Evolutionary conservation across 164 flowering plant species (phyloP).

Genomic region (Tinospora cordifolia): DNA sequence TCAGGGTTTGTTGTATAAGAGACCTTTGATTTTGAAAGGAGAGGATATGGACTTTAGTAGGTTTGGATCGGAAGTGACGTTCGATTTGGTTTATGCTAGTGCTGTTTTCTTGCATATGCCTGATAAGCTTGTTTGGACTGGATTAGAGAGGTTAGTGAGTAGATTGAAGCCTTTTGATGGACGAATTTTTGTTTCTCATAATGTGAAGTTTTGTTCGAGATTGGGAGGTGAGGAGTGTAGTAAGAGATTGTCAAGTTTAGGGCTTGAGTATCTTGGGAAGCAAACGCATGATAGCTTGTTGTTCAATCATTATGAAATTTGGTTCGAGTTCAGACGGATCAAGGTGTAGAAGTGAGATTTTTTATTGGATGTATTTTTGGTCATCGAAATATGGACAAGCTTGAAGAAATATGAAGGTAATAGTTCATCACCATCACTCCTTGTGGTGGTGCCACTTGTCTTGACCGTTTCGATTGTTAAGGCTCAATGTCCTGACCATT

Average conservation of each 20-base stretch:
- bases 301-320: conserved; percentile 90
- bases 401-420: conserved; percentile 5
- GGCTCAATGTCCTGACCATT: background rate
- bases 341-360: conserved; percentile 25
- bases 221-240: conserved; percentile 86
- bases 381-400: background rate
- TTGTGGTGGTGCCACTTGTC: background rate
- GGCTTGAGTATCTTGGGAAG: conserved; percentile 77
- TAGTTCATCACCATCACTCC: background rate
- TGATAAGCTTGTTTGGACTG: conserved; percentile 88
- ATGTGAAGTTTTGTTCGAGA: conserved; percentile 85
- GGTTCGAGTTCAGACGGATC: conserved; percentile 74
- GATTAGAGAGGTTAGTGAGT: conserved; percentile 61
- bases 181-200: conserved; percentile 84
- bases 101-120: conserved; percentile 98
- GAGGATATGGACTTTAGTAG: conserved; percentile 85
- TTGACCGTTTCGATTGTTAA: background rate
- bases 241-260: conserved; percentile 51
- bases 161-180: conserved; percentile 68
- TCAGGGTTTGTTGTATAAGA: conserved; percentile 74
- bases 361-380: background rate
- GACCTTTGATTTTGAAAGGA: conserved; percentile 78
- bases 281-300: conserved; percentile 90
- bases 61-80: conserved; percentile 53
- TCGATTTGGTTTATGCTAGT: conserved; percentile 90